Conservation (phyloP, 2,329 filamentous ascomycete genomes). For the Nigrospora oryzae region DNA sequence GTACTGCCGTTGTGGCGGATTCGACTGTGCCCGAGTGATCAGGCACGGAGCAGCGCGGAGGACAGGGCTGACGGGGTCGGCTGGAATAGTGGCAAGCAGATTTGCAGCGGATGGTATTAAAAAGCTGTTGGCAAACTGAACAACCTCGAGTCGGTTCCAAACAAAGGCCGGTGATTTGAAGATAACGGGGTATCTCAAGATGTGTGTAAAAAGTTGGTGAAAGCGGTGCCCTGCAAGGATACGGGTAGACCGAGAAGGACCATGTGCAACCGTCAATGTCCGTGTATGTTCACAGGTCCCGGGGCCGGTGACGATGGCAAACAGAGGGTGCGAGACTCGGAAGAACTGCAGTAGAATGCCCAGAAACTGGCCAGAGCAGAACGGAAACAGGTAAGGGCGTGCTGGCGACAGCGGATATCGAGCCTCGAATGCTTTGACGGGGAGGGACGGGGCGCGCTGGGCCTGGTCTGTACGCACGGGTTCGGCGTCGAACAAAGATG, state of each 20-base stretch:
- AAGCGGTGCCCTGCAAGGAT: no score
- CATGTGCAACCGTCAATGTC: constrained; percentile 1
- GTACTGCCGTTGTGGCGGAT: constrained; percentile 71
- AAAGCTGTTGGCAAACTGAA: constrained; percentile 2
- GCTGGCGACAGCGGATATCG: background rate
- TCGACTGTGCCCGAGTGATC: constrained; percentile 42
- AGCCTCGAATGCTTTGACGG: background rate
- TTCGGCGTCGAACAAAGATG: constrained; percentile 2
- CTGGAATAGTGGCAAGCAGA: constrained; percentile 1
- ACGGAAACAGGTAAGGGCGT: background rate
- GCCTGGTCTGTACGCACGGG: background rate
- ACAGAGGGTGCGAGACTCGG: background rate
- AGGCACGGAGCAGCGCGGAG: constrained; percentile 25
- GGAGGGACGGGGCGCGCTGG: background rate
- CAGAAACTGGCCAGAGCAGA: constrained; percentile 1
- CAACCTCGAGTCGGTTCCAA: constrained; percentile 1
- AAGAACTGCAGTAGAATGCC: background rate
- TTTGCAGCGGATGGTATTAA: no score
- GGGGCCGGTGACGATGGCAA: background rate
- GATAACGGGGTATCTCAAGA: constrained; percentile 1
- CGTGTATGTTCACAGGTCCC: background rate
- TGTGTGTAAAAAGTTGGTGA: background rate
- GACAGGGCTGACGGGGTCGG: constrained; percentile 8
- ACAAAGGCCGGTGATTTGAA: constrained; percentile 1
- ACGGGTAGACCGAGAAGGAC: background rate